phyloP scores from a whole-genome alignment of 768 basidiomycete species.

The Boletellus emodensis region DNA sequence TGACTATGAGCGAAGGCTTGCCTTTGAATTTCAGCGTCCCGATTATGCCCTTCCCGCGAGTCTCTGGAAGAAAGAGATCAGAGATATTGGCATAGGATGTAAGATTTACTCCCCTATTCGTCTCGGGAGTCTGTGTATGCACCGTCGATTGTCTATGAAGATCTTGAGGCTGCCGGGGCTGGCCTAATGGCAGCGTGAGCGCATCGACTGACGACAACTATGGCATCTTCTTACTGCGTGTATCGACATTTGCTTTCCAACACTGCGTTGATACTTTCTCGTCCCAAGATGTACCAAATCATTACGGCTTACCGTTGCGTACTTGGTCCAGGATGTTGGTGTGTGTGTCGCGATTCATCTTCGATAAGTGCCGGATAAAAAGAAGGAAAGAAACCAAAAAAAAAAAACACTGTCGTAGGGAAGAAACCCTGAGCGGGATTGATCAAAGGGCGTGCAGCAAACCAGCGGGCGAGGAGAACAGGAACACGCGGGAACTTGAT shows the following conservation, averaged over 20 bases:
- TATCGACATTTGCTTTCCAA: conserved; percentile 3
- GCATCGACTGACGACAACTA: not conserved
- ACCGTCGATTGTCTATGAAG: conserved; percentile 1
- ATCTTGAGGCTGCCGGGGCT: conserved; percentile 8
- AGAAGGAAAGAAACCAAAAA: conserved; percentile 18
- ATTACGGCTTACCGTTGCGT: conserved; percentile 27
- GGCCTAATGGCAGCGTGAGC: conserved; percentile 12
- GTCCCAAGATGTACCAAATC: not conserved
- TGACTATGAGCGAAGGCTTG: conserved; percentile 32
- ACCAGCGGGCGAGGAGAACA: conserved; percentile 17
- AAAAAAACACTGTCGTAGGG: not conserved
- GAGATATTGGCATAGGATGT: not conserved
- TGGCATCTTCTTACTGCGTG: conserved; percentile 8
- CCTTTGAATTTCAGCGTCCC: conserved; percentile 52
- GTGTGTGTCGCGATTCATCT: conserved; percentile 32
- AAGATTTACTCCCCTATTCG: conserved; percentile 10
- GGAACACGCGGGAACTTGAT: conserved; percentile 24
- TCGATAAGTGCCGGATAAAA: conserved; percentile 4
- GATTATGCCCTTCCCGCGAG: conserved; percentile 35
- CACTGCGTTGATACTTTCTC: not conserved
- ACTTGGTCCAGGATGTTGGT: conserved; percentile 43
- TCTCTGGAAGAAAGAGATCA: conserved; percentile 15
- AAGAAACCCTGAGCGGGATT: conserved; percentile 10
- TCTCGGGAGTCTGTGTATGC: not conserved
- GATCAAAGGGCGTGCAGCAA: conserved; percentile 18